phyloP scores from a whole-genome alignment of 2,329 filamentous ascomycete genomes.

The Helicocarpus griseus region DNA sequence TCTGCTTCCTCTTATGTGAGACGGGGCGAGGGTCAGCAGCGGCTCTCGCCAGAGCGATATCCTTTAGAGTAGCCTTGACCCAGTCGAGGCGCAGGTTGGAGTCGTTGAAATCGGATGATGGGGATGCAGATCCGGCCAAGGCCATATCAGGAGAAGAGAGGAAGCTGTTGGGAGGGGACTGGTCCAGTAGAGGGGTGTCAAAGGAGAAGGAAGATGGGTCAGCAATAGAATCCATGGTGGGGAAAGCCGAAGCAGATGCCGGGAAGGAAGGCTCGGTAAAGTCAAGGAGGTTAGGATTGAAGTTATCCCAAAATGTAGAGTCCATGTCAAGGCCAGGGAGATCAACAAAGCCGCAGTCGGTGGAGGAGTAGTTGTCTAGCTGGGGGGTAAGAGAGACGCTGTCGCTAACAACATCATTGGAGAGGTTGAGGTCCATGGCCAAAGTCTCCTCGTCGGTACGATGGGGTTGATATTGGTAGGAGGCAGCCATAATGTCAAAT shows the following conservation, averaged over 20 bases:
- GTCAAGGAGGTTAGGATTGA: background rate
- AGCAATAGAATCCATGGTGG: background rate
- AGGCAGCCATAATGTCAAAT: background rate
- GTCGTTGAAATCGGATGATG: constrained; percentile 1
- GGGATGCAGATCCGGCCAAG: background rate
- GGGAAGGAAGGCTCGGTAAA: background rate
- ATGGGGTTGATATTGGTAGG: background rate
- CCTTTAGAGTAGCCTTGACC: constrained; percentile 16
- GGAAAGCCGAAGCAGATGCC: background rate
- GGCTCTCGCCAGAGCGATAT: constrained; percentile 29
- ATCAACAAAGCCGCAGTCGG: background rate
- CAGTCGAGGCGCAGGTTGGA: constrained; percentile 8
- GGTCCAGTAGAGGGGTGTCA: background rate
- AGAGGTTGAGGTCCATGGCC: background rate
- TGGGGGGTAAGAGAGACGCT: background rate
- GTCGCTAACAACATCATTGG: background rate
- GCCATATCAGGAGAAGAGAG: background rate
- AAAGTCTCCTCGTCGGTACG: background rate
- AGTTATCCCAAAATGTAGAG: background rate
- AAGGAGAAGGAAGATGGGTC: background rate
- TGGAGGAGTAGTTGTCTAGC: background rate
- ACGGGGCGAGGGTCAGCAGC: constrained; percentile 24
- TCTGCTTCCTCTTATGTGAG: constrained; percentile 32
- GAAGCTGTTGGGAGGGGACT: background rate
- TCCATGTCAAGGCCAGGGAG: background rate